Evolutionary conservation across 768 basidiomycete genomes (phyloP), one percentile per base, ranked within the genome.

Genomic region (Suillus fuscotomentosus): DNA sequence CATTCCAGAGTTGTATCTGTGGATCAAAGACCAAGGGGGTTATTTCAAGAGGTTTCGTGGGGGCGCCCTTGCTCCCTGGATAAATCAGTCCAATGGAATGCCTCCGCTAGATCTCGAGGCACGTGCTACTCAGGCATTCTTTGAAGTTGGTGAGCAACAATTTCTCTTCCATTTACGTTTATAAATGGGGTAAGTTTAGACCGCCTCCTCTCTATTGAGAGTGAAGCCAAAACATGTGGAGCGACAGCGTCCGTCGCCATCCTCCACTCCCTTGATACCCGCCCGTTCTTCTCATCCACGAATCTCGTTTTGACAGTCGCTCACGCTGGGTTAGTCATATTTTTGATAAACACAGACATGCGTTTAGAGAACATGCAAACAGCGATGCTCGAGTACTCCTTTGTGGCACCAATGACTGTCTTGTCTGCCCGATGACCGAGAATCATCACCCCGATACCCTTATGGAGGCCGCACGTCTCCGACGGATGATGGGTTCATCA

Each of bases 371-470:
- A 31, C 27, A 62, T 65, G 7, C 41, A 24, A 38, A 50, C 69
- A 96, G 95, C 6, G 96, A 98, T 75, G 97, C 96, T 2, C 86
- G 94, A 43, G 92, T 95, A 5, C 75, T 99, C 14, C 78, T 99
- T 47, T 93, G 93, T 64, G 83, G 89, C 7, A 87, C 88, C 0
- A 78, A 88, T 22, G 86, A 84, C 38, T 95, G 95, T 1, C 78
- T 81, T 53, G 92, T 89, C n/a, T 79, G 84, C 54, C 85, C 93
- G 2, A 91, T 99, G 85, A 97, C 97, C 0, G 94, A 98, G 78
- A 89, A 87, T 36, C 97, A 99, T 73, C 97, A 98, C 73, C 91
- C 95, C n/a, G 97, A 99, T 70, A 85, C 93, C 27, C 88, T 88
- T 41, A 83, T 92, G 11, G 97, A 99, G 74, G 86, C 92, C 38